A percentile compares a stretch with the other conserved stretches of the same genome.
phyloP scores from a whole-genome alignment of 139 green algal genomes.

The Chloropicon primus region DNA sequence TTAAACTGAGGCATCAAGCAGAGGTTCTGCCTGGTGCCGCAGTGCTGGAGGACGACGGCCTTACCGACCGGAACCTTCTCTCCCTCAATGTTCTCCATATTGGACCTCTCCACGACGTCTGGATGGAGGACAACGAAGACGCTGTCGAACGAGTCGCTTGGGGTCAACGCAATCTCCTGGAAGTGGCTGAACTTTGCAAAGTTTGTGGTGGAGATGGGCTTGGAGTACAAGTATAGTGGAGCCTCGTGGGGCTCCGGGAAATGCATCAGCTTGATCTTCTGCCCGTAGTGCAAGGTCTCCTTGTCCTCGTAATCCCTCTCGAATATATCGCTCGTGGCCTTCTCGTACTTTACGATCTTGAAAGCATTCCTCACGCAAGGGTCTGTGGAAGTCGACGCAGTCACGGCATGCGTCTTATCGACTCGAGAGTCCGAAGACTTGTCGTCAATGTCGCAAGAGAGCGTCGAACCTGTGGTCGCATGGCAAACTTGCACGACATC shows the following conservation, averaged over 20 bases:
- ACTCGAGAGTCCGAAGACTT: conserved; percentile 3
- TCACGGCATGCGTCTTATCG: conserved; percentile 28
- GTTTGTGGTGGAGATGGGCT: conserved; percentile 23
- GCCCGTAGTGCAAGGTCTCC: conserved; percentile 31
- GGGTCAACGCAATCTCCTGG: conserved; percentile 35
- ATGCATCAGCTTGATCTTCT: conserved; percentile 29
- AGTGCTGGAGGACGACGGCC: conserved; percentile 26
- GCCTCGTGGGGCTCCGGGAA: not conserved
- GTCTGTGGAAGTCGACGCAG: conserved; percentile 14
- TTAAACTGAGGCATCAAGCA: conserved; percentile 2
- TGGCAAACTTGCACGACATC: conserved; percentile 33
- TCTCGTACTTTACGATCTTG: conserved; percentile 26
- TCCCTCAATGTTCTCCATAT: not conserved
- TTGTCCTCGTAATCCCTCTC: conserved; percentile 10
- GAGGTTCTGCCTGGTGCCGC: conserved; percentile 10
- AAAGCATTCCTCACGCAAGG: conserved; percentile 38
- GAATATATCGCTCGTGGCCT: not conserved
- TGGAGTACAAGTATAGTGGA: conserved; percentile 28
- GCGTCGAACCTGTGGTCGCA: conserved; percentile 24
- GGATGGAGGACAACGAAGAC: conserved; percentile 22
- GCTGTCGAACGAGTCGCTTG: conserved; percentile 23
- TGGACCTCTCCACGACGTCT: conserved; percentile 1
- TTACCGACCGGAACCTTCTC: conserved; percentile 9
- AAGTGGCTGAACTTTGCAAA: conserved; percentile 28
- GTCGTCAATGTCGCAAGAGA: conserved; percentile 29